Base-by-base conservation (phyloP, 192 early-diverging fungal species). In the Radiomyces spectabilis region DNA sequence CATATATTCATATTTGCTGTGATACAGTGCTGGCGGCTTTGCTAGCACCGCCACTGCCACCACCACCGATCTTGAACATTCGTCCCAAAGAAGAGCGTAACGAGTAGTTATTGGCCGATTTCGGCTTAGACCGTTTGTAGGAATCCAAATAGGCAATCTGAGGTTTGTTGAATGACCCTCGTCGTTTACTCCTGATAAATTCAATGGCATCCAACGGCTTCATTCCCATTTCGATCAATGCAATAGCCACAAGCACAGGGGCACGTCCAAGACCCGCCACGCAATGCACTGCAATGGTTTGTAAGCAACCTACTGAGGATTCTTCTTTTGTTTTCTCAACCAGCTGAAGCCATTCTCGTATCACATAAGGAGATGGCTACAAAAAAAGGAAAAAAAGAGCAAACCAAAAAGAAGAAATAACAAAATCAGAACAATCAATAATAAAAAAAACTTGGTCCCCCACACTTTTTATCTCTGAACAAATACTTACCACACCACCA, bases 251-350 rank as follows among this genome's bases (percentile, higher is more conserved):
- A 15, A 98, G 73, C 5, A 92, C 85, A 3, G 95, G 95, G 3
- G 95, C 95, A 22, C 95, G 84, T 3, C 94, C 94, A 10, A 97
- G 77, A 22, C 94, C 94, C 13, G 94, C 92, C 16, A 97, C 93
- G 55, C 94, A 97, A 66, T 97, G 94, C 4, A 95, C 85, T 2
- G 90, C 93, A 50, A 88, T 86, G 0, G 13, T 46, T 37, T 25
- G 41, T n/a, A n/a, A n/a, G n/a, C n/a, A n/a, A n/a, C n/a, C n/a
- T n/a, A n/a, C n/a, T n/a, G n/a, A n/a, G 19, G 24, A 38, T 29
- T 38, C 10, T 51, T 30, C 27, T 37, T 26, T 50, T 42, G 19
- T 48, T 2, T 4, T 31, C 26, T 71, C 27, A 18, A 53, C 33
- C 13, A 53, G 51, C 27, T 53, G 51, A 10, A 53, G 22, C 51